A percentile compares a stretch with the other conserved stretches of the same genome.
Conservation (phyloP, 805 yeast species). For the Spathaspora sp. region DNA sequence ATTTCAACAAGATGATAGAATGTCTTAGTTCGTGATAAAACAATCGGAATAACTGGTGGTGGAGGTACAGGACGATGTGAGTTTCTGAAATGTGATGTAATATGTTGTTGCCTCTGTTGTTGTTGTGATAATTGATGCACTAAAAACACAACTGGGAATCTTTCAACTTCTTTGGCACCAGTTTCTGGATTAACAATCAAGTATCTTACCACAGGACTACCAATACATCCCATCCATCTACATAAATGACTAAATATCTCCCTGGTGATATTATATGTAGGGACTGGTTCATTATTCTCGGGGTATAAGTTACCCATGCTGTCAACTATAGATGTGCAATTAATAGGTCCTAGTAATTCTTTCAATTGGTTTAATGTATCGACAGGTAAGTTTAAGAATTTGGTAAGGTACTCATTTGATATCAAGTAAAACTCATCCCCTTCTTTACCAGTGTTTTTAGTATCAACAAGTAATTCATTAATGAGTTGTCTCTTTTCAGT, state of each 20-base stretch:
- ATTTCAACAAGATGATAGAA: constrained; percentile 30
- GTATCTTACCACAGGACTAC: constrained; percentile 31
- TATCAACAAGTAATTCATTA: constrained; percentile 12
- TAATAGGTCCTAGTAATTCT: constrained; percentile 42
- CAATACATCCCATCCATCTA: constrained; percentile 53
- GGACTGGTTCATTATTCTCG: constrained; percentile 13
- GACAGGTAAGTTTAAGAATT: constrained; percentile 32
- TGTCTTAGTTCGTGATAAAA: constrained; percentile 29
- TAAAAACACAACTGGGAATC: constrained; percentile 33
- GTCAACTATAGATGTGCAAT: constrained; percentile 43
- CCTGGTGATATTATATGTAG: constrained; percentile 32
- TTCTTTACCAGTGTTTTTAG: constrained; percentile 24
- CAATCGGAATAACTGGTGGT: constrained; percentile 11
- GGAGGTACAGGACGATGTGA: constrained; percentile 3
- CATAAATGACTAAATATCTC: constrained; percentile 41
- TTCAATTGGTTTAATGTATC: constrained; percentile 23
- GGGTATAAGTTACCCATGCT: constrained; percentile 40
- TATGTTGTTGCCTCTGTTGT: not conserved
- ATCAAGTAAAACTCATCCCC: constrained; percentile 50
- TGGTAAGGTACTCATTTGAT: constrained; percentile 42
- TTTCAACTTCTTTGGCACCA: constrained; percentile 29
- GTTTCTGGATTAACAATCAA: constrained; percentile 20
- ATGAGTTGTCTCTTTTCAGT: constrained; percentile 17
- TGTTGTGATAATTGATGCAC: constrained; percentile 24
- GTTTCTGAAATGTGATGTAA: constrained; percentile 2